phyloP scores from a whole-genome alignment of 345 rosid species.

The Stellera chamaejasme region DNA sequence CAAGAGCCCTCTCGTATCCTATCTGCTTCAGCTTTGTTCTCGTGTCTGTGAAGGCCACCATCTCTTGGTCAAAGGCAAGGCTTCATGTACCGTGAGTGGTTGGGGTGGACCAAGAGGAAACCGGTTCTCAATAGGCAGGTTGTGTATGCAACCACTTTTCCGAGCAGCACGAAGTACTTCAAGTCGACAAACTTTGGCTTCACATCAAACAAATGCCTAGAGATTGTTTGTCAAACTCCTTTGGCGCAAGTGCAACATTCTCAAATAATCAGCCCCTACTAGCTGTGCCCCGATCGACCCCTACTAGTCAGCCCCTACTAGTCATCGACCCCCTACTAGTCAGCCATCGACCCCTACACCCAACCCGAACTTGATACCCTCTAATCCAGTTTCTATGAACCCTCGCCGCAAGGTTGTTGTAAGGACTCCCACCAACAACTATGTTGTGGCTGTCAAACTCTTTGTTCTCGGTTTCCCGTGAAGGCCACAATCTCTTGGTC shows the following conservation, averaged over 20 bases:
- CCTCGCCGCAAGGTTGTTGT: too few species aligned
- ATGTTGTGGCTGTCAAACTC: too few species aligned
- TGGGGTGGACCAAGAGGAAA: constrained; percentile 68
- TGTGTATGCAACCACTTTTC: constrained; percentile 85
- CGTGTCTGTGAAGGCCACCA: constrained; percentile 91
- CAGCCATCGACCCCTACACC: too few species aligned
- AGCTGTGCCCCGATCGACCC: too few species aligned
- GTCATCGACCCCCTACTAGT: too few species aligned
- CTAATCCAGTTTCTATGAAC: too few species aligned
- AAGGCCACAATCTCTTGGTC: constrained; percentile 81
- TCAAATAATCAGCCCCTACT: too few species aligned
- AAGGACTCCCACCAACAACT: too few species aligned
- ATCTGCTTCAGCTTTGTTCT: constrained; percentile 74
- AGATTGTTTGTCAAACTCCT: constrained; percentile 90
- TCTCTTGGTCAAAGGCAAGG: constrained; percentile 55
- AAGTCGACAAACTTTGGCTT: constrained; percentile 89
- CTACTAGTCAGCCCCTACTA: too few species aligned
- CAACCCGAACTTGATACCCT: too few species aligned
- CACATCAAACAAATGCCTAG: constrained; percentile 53
- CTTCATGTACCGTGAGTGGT: constrained; percentile 59
- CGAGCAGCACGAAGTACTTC: constrained; percentile 66
- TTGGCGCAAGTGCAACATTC: constrained; percentile 89
- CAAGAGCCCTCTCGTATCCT: constrained; percentile 63
- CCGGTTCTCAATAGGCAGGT: constrained; percentile 59
- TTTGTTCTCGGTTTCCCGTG: constrained; percentile 82